phyloP scores from a whole-genome alignment of 2,329 filamentous ascomycete species.

The Aspergillus tanneri region DNA sequence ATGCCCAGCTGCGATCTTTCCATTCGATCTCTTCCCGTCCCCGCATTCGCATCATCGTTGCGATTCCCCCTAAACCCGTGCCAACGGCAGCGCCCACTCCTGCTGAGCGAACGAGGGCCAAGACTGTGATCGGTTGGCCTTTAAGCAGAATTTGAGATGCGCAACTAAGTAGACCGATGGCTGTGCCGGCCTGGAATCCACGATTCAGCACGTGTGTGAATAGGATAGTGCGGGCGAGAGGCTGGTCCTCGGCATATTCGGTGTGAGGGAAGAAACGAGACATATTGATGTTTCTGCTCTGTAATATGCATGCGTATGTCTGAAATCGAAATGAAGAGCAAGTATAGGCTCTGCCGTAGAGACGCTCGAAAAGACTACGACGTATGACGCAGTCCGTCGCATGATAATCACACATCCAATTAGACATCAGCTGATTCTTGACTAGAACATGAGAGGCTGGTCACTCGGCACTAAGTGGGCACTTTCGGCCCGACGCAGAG shows the following conservation, averaged over 20 bases:
- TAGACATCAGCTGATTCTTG: too few species aligned
- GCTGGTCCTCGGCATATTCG: slow-evolving; percentile 64
- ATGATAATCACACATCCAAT: too few species aligned
- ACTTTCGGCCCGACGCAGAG: too few species aligned
- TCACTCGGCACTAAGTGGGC: too few species aligned
- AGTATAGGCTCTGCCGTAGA: too few species aligned
- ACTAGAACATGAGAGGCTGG: too few species aligned
- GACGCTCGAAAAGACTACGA: too few species aligned
- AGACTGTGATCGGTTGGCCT: slow-evolving; percentile 24
- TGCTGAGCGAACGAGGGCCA: slow-evolving; percentile 47
- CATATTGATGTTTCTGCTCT: slow-evolving; percentile 13
- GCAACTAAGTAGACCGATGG: slow-evolving; percentile 48
- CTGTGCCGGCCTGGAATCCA: slow-evolving; percentile 53
- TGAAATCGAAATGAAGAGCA: too few species aligned
- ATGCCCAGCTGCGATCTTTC: slow-evolving; percentile 62
- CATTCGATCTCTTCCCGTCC: slow-evolving; percentile 62
- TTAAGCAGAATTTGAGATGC: slow-evolving; percentile 16
- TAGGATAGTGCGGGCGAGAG: slow-evolving; percentile 55
- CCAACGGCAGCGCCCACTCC: slow-evolving; percentile 50
- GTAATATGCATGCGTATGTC: too few species aligned
- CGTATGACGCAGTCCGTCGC: too few species aligned
- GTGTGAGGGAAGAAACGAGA: slow-evolving; percentile 49
- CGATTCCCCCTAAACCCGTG: slow-evolving; percentile 46
- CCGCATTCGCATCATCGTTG: slow-evolving; percentile 53
- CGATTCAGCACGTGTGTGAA: slow-evolving; percentile 60